Evolutionary conservation across 169 alveolate genomes (phyloP), one percentile per base, ranked within the genome.

Genomic region (Plasmodium inui): DNA sequence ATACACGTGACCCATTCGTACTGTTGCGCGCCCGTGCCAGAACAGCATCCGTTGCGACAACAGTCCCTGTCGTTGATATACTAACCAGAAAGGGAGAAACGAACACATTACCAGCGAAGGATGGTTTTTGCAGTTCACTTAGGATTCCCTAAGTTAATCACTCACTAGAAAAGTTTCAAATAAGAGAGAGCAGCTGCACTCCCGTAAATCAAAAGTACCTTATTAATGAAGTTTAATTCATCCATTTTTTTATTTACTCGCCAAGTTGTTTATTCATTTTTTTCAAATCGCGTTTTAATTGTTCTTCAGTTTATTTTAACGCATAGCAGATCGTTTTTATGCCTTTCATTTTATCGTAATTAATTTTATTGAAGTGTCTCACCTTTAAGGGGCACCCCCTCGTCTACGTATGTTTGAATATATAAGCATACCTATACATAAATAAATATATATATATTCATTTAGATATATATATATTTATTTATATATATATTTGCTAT

Each of bases 41-140:
- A 28, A 39, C 37, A 78, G 28, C 67, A 28, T 44, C 55, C 55
- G 67, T 41, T 78, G 39, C 9, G 53, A 46, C 55, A 26, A 46
- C 14, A 12, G 34, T 3, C 30, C 19, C 30, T 37, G 28, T 19
- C 4, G 14, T 78, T 34, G 19, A 41, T 78, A 28, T 32, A 39
- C 55, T 26, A 10, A 28, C 5, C 26, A 0, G 70, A 80, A 46
- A n/a, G 70, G 34, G 39, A 22, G 12, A n/a, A 46, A 80, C 17
- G 57, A 28, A 50, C 44, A 82, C 41, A 12, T 2, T 19, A 82
- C 41, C 26, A 14, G 32, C 71, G 22, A 55, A 82, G 30, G 34
- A 19, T 82, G 89, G 53, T 82, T 82, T 82, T 82, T 82, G 22
- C 37, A 53, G 70, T 32, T 50, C 22, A 53, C 46, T 22, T 53